Evolutionary conservation across 305 asterid species (phyloP).

Genomic region (Rubia tinctorum): DNA sequence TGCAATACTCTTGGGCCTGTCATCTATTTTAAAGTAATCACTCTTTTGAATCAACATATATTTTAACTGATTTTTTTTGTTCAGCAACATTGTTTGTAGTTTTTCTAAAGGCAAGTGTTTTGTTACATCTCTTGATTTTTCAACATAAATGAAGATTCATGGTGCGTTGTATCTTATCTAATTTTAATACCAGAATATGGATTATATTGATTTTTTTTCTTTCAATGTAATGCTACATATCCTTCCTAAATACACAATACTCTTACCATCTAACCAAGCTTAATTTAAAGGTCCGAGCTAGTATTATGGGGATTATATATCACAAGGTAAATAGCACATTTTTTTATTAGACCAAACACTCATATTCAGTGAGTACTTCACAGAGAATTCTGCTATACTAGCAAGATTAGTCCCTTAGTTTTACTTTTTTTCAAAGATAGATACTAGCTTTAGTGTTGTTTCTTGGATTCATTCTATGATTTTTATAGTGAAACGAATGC

Average conservation of each 20-base stretch:
- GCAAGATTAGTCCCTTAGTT: neutral
- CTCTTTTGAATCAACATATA: conserved; percentile 13
- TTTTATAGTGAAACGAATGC: neutral
- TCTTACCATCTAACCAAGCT: conserved; percentile 74
- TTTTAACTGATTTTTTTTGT: conserved; percentile 1
- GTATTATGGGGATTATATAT: conserved; percentile 82
- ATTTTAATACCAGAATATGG: neutral
- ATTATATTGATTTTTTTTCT: neutral
- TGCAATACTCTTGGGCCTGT: conserved; percentile 88
- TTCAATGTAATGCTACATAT: conserved; percentile 51
- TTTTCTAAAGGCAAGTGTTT: neutral
- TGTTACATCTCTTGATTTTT: neutral
- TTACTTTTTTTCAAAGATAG: too few relatives aligned
- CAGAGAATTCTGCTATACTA: neutral
- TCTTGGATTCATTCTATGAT: neutral
- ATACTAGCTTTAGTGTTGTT: neutral
- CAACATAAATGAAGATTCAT: neutral
- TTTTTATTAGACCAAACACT: neutral
- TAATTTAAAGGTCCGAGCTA: conserved; percentile 83
- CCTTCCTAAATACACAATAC: conserved; percentile 93
- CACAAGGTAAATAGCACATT: conserved; percentile 54
- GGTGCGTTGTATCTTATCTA: neutral
- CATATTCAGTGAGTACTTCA: too few relatives aligned
- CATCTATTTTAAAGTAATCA: conserved; percentile 78
- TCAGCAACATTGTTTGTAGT: conserved; percentile 9